Conservation (phyloP, 1,139 yeast species). For the Blastobotrys aristatus region DNA sequence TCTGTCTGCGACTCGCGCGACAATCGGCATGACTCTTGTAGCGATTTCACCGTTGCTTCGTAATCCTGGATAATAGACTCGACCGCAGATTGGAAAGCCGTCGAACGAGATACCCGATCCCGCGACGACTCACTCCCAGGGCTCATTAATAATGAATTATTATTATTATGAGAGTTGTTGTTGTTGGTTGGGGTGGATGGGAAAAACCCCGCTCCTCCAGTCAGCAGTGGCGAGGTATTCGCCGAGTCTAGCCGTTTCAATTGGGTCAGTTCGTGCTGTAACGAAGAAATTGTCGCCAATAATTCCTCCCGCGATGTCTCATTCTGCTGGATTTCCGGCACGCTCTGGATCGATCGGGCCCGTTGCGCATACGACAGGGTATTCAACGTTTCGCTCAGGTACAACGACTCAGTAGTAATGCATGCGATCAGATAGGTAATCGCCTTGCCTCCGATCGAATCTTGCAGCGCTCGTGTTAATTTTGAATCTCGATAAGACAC, state of each 20-base stretch:
- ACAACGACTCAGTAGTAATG: constrained; percentile 55
- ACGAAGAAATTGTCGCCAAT: constrained; percentile 17
- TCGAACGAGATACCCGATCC: constrained; percentile 21
- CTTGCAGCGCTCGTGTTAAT: constrained; percentile 69
- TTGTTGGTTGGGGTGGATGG: neutral
- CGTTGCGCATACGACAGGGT: constrained; percentile 79
- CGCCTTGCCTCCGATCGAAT: constrained; percentile 77
- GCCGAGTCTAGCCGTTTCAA: constrained; percentile 8
- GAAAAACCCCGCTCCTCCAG: neutral
- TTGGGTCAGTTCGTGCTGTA: constrained; percentile 21
- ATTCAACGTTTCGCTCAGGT: constrained; percentile 62
- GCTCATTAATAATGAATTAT: neutral
- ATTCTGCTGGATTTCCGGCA: constrained; percentile 25
- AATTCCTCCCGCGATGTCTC: constrained; percentile 23
- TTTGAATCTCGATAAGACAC: constrained; percentile 83
- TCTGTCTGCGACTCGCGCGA: constrained; percentile 17
- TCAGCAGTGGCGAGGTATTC: constrained; percentile 4
- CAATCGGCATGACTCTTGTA: constrained; percentile 21
- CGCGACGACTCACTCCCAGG: constrained; percentile 16
- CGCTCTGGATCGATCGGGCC: constrained; percentile 36
- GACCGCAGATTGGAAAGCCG: constrained; percentile 23
- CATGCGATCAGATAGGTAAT: constrained; percentile 76
- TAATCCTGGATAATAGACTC: constrained; percentile 23
- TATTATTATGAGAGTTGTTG: no score
- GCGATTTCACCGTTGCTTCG: constrained; percentile 24